Evolutionary conservation across 2,329 filamentous ascomycete species (phyloP).

Genomic region (Ceratocystis alfenasii): DNA sequence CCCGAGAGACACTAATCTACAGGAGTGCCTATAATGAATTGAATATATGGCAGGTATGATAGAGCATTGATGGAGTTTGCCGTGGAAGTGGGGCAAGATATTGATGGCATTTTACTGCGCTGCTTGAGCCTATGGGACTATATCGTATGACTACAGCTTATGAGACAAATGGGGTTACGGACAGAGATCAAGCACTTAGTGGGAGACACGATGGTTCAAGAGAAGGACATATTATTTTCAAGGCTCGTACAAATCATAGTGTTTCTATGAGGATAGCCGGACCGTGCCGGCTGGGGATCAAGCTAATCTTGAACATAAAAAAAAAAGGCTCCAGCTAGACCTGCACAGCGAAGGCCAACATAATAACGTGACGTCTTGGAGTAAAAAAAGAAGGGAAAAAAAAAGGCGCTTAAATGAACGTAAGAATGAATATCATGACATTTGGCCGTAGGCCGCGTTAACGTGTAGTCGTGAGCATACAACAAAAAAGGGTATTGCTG

Average conservation of each 20-base stretch:
- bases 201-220: background rate
- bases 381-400: background rate
- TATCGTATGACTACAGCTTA: background rate
- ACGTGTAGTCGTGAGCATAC: conserved; percentile 16
- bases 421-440: conserved; percentile 20
- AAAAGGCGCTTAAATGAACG: conserved; percentile 10
- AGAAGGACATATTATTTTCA: conserved; percentile 4
- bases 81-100: too few relatives aligned
- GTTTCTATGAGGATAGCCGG: background rate
- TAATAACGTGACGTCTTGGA: background rate
- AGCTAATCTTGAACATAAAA: background rate
- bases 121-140: background rate
- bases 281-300: background rate
- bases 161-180: background rate
- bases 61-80: too few relatives aligned
- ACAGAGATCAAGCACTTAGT: background rate
- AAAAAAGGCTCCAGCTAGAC: background rate
- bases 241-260: background rate
- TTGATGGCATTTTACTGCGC: too few relatives aligned
- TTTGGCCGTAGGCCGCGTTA: conserved; percentile 17
- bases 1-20: background rate
- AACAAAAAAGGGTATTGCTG: conserved; percentile 5
- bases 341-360: conserved; percentile 5
- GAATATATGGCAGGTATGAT: too few relatives aligned
- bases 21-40: background rate